phyloP scores from a whole-genome alignment of 345 rosid genomes.

The Orychophragmus violaceus region DNA sequence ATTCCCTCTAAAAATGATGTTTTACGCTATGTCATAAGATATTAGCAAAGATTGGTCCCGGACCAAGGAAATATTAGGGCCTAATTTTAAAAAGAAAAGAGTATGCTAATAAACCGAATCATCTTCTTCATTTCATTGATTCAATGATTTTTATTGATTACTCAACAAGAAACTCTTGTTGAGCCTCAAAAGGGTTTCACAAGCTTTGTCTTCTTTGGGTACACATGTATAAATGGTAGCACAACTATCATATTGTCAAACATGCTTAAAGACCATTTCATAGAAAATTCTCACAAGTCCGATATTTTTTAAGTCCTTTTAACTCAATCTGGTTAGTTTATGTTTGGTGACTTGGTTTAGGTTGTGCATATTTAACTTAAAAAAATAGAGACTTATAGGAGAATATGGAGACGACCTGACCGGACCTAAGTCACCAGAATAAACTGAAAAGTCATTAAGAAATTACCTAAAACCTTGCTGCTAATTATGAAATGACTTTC shows the following conservation, averaged over 20 bases:
- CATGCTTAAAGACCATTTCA: not conserved
- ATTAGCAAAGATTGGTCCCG: no score
- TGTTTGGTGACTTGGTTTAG: not conserved
- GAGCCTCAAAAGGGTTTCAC: not conserved
- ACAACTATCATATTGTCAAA: not conserved
- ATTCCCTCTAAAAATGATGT: no score
- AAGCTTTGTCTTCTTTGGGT: not conserved
- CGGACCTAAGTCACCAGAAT: not conserved
- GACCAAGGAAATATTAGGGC: no score
- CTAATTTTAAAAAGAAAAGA: no score
- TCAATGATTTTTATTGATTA: not conserved
- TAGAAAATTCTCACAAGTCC: not conserved
- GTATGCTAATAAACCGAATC: not conserved
- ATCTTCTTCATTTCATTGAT: not conserved
- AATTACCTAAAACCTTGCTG: not conserved
- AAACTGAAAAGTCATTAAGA: not conserved
- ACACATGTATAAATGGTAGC: not conserved
- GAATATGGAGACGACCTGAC: conserved; percentile 10
- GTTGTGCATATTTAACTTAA: not conserved
- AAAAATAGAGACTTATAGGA: not conserved
- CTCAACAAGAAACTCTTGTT: not conserved
- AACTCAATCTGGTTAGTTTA: not conserved
- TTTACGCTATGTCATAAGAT: no score
- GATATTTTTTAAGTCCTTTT: not conserved
- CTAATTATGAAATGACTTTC: not conserved